These are phyloP conservation scores for Fraxinus excelsior DNA, from an alignment of 257 asterid species.

Conservation along the genomic window DNA sequence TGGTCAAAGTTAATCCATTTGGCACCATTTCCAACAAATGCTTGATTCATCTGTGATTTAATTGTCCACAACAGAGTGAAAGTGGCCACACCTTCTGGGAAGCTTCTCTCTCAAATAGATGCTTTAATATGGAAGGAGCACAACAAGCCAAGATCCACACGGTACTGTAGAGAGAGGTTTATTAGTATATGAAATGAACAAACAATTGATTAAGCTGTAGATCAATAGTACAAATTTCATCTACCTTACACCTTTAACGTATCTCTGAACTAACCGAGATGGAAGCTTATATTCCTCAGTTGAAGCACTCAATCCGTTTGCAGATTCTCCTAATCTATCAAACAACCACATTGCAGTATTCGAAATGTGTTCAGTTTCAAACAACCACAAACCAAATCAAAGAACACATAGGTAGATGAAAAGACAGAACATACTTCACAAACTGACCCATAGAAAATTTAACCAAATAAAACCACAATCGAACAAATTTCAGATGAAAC, in stretches of 20 bases:
- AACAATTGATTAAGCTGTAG: slow-evolving; percentile 20
- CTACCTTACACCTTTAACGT: slow-evolving; percentile 80
- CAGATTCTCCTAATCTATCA: slow-evolving; percentile 37
- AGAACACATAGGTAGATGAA: too few relatives aligned
- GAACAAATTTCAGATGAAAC: too few relatives aligned
- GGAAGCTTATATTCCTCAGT: slow-evolving; percentile 82
- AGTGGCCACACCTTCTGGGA: slow-evolving; percentile 75
- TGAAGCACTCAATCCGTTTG: slow-evolving; percentile 37
- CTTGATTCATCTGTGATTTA: too few relatives aligned
- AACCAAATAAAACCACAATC: too few relatives aligned
- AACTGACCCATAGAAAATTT: too few relatives aligned
- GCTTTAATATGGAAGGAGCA: slow-evolving; percentile 74
- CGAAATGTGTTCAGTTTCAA: too few relatives aligned
- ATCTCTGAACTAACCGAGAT: slow-evolving; percentile 75
- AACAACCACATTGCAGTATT: not conserved
- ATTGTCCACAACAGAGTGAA: too few relatives aligned
- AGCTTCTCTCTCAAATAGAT: slow-evolving; percentile 82
- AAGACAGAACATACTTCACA: too few relatives aligned
- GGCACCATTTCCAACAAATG: too few relatives aligned
- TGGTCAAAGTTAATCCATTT: too few relatives aligned
- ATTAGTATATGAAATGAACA: slow-evolving; percentile 30
- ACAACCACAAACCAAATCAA: too few relatives aligned
- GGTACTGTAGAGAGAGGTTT: slow-evolving; percentile 60
- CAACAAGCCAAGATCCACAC: slow-evolving; percentile 89
- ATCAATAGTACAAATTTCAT: slow-evolving; percentile 9